These are phyloP conservation scores for Metschnikowia santaceciliae DNA, from an alignment of 805 yeast genomes.

Conservation along the genomic window DNA sequence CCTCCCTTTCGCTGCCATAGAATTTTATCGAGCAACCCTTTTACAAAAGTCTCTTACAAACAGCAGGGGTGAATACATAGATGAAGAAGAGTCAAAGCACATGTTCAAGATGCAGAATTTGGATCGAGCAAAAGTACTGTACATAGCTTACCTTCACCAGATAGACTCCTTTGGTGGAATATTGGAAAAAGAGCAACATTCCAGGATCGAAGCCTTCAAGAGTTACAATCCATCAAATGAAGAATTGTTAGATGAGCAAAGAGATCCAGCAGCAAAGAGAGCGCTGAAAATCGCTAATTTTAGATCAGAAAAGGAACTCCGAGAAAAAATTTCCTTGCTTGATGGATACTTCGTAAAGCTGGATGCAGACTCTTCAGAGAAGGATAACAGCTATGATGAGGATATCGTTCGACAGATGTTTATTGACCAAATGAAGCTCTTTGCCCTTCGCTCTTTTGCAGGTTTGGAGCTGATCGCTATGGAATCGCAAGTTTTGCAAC, in stretches of 20 bases:
- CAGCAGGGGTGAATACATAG: conserved; percentile 17
- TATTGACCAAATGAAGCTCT: conserved; percentile 50
- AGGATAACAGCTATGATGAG: conserved; percentile 16
- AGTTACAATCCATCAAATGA: conserved; percentile 40
- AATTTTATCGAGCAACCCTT: conserved; percentile 50
- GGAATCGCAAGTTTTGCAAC: conserved; percentile 61
- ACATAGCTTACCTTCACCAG: conserved; percentile 29
- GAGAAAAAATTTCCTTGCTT: conserved; percentile 39
- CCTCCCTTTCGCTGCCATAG: conserved; percentile 55
- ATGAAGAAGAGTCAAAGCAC: conserved; percentile 4
- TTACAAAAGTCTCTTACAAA: conserved; percentile 14
- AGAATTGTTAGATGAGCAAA: conserved; percentile 23
- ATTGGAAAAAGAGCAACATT: conserved; percentile 33
- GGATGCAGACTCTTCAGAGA: neutral
- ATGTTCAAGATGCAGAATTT: conserved; percentile 25
- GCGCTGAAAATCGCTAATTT: conserved; percentile 69
- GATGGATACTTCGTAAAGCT: conserved; percentile 21
- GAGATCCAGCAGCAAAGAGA: conserved; percentile 48
- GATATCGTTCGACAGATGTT: conserved; percentile 56
- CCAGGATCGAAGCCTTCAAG: conserved; percentile 39
- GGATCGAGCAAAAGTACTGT: conserved; percentile 34
- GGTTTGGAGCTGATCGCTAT: conserved; percentile 54
- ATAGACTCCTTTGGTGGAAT: conserved; percentile 23
- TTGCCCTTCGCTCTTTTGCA: conserved; percentile 50
- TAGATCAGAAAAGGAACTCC: conserved; percentile 55